phyloP scores from a whole-genome alignment of 1,284 basidiomycete genomes.

The Pseudozyma flocculosa region DNA sequence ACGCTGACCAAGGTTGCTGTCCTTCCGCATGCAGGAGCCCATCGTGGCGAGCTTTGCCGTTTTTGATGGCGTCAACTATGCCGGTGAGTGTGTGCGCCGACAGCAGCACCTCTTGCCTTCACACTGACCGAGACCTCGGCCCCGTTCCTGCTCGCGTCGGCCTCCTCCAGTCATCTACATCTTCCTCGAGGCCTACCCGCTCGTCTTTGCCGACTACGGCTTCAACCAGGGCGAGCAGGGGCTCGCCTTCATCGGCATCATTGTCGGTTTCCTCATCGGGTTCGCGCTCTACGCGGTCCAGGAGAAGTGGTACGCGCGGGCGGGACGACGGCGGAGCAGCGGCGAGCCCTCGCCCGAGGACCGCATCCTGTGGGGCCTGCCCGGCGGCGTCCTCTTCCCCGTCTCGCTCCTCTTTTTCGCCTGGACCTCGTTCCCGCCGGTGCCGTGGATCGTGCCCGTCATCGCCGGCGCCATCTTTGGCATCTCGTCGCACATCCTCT shows the following conservation, averaged over 20 bases:
- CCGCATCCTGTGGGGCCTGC: constrained; percentile 40
- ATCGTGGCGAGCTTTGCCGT: constrained; percentile 48
- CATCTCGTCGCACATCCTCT: constrained; percentile 42
- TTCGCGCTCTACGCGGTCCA: constrained; percentile 49
- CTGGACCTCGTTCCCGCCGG: constrained; percentile 37
- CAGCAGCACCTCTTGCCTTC: constrained; percentile 6
- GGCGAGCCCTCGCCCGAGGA: constrained; percentile 46
- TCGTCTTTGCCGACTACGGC: constrained; percentile 57
- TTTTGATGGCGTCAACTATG: constrained; percentile 51
- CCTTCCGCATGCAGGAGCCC: constrained; percentile 47
- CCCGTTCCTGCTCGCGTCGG: too few species aligned
- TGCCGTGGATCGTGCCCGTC: constrained; percentile 45
- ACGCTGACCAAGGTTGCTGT: too few species aligned
- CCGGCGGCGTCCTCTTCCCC: constrained; percentile 35
- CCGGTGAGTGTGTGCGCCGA: neutral
- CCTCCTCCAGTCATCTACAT: constrained; percentile 58
- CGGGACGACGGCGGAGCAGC: constrained; percentile 24
- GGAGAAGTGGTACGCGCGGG: constrained; percentile 38
- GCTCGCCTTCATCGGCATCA: constrained; percentile 55
- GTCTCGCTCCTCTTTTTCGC: constrained; percentile 47
- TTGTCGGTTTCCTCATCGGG: constrained; percentile 54
- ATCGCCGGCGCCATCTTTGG: constrained; percentile 44
- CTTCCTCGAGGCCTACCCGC: constrained; percentile 58
- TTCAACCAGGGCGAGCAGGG: constrained; percentile 55
- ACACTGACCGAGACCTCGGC: too few species aligned